These are phyloP conservation scores for Neofusicoccum laricinum DNA, from an alignment of 2,329 filamentous ascomycete species.

Conservation along the genomic window DNA sequence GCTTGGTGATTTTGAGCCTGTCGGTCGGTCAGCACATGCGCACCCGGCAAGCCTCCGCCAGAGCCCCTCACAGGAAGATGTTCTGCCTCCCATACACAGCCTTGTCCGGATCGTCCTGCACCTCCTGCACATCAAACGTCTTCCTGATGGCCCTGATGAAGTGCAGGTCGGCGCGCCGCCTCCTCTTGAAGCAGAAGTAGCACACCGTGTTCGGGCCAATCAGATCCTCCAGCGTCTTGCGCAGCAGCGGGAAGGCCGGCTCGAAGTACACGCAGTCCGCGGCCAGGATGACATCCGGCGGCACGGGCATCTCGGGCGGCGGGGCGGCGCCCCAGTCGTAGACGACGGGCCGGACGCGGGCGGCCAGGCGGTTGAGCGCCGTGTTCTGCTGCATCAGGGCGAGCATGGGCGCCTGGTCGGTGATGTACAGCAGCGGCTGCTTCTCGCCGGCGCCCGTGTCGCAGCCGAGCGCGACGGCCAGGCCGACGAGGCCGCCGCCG, in stretches of 20 bases:
- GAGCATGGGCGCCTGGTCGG: constrained; percentile 85
- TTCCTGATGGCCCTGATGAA: constrained; percentile 53
- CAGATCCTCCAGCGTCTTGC: constrained; percentile 73
- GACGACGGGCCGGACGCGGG: constrained; percentile 63
- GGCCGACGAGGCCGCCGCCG: constrained; percentile 80
- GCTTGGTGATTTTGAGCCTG: constrained; percentile 6
- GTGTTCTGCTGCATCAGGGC: constrained; percentile 85
- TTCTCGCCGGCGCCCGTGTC: constrained; percentile 33
- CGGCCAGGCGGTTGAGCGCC: constrained; percentile 68
- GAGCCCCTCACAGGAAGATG: constrained; percentile 44
- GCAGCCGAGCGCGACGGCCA: constrained; percentile 59
- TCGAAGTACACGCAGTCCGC: constrained; percentile 98
- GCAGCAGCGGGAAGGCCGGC: constrained; percentile 84
- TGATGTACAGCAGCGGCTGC: constrained; percentile 69
- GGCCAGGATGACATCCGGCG: constrained; percentile 81
- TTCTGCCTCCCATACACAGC: constrained; percentile 46
- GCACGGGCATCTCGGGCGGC: constrained; percentile 44
- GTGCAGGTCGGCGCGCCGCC: constrained; percentile 65
- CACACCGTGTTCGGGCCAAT: constrained; percentile 64
- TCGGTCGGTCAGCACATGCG: not conserved
- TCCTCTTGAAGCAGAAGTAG: constrained; percentile 93
- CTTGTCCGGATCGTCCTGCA: constrained; percentile 49
- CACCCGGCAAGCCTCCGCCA: not conserved
- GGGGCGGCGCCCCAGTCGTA: constrained; percentile 69
- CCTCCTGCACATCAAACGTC: constrained; percentile 46